Evolutionary conservation across 2,329 filamentous ascomycete genomes (phyloP).

Genomic region (Dactylonectria estremocensis): DNA sequence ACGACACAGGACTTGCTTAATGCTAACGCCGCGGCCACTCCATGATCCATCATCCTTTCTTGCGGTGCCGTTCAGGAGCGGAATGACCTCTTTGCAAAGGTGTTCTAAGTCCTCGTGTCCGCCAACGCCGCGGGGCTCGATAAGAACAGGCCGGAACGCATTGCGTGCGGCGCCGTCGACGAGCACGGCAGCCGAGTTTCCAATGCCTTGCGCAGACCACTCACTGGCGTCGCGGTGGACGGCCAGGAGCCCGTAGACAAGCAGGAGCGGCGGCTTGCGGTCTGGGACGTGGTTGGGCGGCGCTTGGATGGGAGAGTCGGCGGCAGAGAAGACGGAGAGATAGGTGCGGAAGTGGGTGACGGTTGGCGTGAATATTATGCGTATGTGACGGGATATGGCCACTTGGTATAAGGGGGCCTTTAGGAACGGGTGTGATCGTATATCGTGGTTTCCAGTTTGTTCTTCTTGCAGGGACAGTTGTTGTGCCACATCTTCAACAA

Average conservation of each 20-base stretch:
- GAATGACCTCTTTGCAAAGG: conserved; percentile 68
- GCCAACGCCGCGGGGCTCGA: conserved; percentile 60
- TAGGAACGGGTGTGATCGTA: conserved; percentile 59
- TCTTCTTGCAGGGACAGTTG: conserved; percentile 35
- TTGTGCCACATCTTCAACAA: conserved; percentile 64
- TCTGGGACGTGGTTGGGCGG: conserved; percentile 52
- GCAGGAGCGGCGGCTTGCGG: conserved; percentile 60
- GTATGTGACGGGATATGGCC: conserved; percentile 77
- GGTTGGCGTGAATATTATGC: conserved; percentile 80
- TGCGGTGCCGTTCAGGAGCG: conserved; percentile 72
- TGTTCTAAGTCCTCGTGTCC: conserved; percentile 52
- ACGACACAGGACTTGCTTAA: conserved; percentile 70
- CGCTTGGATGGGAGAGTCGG: conserved; percentile 54
- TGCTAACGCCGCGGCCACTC: conserved; percentile 71
- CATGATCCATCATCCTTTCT: conserved; percentile 68
- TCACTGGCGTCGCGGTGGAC: conserved; percentile 79
- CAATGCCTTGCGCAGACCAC: conserved; percentile 82
- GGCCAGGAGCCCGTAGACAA: conserved; percentile 76
- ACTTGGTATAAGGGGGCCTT: conserved; percentile 78
- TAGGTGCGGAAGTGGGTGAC: conserved; percentile 84
- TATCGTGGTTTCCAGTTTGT: neutral
- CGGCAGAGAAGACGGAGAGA: conserved; percentile 70
- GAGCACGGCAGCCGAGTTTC: conserved; percentile 72
- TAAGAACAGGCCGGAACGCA: conserved; percentile 61
- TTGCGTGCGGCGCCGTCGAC: conserved; percentile 71